Base-by-base conservation (phyloP, 225 moss, liverwort and hornwort genomes). In the Marchantia paleacea region DNA sequence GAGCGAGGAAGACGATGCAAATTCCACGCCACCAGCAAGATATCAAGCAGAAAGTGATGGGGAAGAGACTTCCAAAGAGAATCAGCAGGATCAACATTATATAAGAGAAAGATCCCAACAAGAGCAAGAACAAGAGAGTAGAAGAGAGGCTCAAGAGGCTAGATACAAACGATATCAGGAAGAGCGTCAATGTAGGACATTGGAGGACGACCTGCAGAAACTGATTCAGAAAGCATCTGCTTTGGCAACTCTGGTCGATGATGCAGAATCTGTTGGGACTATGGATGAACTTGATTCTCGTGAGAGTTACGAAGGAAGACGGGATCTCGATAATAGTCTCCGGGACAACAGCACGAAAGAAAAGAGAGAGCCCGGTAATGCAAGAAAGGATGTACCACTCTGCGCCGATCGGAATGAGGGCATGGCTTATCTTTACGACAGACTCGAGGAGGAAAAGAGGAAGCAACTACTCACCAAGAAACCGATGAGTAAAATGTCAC, bases 201-300 rank as follows among this genome's bases (percentile, higher is more conserved):
- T 69, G 69, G 81, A 84, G 14, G 76, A 79, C 47, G 87, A 83
- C 50, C 55, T 84, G 72, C 55, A 65, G 4, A 87, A 72, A 58
- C 10, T 87, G 55, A 74, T 84, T 47, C 62, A 82, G 26, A 84
- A 81, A 73, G 84, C 81, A 81, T 73, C 25, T 15, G 55, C 79
- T 24, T 63, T 78, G 15, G 76, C 79, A 49, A 75, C 55, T 47
- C 63, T 75, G 29, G 79, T 84, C 19, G 77, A 72, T n/a, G 55
- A 64, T 30, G 49, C 52, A 69, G 70, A 73, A 11, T 52, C 57
- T 28, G 16, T 72, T 39, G 19, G 55, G 19, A 68, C 31, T 48
- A 16, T 8, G 20, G 69, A 75, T 54, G 75, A 76, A 25, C 53
- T 82, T 29, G 52, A 69, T 25, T 52, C 81, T 18, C 30, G 30